These are phyloP conservation scores for Trichoderma citrinoviride DNA, from an alignment of 2,329 filamentous ascomycete species.

Conservation along the genomic window DNA sequence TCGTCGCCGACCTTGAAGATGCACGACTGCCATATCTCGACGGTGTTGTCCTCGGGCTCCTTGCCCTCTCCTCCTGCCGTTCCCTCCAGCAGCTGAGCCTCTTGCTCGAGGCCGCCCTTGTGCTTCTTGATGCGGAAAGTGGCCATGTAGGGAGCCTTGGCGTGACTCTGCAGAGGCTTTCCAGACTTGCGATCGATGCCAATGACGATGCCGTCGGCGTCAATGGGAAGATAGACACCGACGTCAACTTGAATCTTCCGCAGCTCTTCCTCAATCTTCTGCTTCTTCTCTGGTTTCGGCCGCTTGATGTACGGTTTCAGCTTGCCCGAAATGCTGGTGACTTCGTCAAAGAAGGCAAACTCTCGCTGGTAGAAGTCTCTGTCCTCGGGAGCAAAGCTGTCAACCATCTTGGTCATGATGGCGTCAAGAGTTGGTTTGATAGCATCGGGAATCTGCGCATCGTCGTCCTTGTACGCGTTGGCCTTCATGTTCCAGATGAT, in stretches of 20 bases:
- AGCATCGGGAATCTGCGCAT: conserved; percentile 81
- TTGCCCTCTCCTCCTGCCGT: conserved; percentile 39
- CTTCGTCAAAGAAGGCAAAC: conserved; percentile 97
- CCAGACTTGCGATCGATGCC: conserved; percentile 98
- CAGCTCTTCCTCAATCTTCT: conserved; percentile 97
- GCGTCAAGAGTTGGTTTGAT: conserved; percentile 92
- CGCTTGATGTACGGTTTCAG: conserved; percentile 89
- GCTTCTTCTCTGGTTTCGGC: conserved; percentile 94
- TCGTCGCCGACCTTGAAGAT: conserved; percentile 99
- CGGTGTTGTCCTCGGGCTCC: conserved; percentile 50
- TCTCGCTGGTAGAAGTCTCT: conserved; percentile 88
- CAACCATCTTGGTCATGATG: conserved; percentile 80
- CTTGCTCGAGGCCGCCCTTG: conserved; percentile 52
- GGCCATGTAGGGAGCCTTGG: conserved; percentile 98
- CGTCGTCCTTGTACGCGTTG: conserved; percentile 96
- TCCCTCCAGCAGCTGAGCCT: conserved; percentile 51
- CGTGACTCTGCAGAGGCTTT: conserved; percentile 95
- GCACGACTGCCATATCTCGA: conserved; percentile 98
- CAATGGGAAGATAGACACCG: conserved; percentile 94
- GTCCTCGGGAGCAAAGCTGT: conserved; percentile 76
- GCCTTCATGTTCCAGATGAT: conserved; percentile 99
- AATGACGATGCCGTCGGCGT: conserved; percentile 94
- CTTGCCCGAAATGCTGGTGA: conserved; percentile 93
- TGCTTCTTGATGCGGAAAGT: conserved; percentile 95
- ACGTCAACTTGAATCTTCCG: conserved; percentile 97